phyloP scores from a whole-genome alignment of 768 basidiomycete species.

The Paxillus involutus region DNA sequence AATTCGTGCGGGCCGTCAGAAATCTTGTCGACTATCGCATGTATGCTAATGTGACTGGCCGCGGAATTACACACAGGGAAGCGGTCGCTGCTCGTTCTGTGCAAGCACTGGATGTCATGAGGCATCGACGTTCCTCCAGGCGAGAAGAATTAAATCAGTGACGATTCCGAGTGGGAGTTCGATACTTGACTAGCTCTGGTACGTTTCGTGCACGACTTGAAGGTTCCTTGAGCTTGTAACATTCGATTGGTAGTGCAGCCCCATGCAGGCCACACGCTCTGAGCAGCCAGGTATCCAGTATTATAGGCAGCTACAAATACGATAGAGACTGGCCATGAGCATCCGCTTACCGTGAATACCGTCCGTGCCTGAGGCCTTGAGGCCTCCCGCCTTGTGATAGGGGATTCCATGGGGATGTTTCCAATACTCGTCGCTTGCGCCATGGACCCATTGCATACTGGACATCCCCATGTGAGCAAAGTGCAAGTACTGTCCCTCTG shows the following conservation, averaged over 20 bases:
- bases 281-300: background rate
- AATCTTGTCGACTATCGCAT: slow-evolving; percentile 5
- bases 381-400: no score
- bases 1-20: slow-evolving; percentile 3
- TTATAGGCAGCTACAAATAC: no score
- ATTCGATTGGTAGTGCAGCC: background rate
- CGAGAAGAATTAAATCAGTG: slow-evolving; percentile 2
- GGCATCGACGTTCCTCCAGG: slow-evolving; percentile 6
- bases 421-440: no score
- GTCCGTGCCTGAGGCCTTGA: no score
- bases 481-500: background rate
- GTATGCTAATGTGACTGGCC: slow-evolving; percentile 12
- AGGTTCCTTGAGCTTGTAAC: background rate
- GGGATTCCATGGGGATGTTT: no score
- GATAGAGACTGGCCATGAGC: no score
- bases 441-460: no score
- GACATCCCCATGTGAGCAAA: no score
- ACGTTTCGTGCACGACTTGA: background rate
- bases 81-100: background rate
- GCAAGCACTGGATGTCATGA: slow-evolving; percentile 6
- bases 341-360: no score
- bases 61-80: slow-evolving; percentile 24
- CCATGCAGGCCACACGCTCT: background rate
- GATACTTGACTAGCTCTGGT: background rate
- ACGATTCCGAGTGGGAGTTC: slow-evolving; percentile 5